Percentiles rank a stretch among this genome's conserved stretches.
Conservation (phyloP, 2,329 filamentous ascomycete genomes). For the Beauveria asiatica region DNA sequence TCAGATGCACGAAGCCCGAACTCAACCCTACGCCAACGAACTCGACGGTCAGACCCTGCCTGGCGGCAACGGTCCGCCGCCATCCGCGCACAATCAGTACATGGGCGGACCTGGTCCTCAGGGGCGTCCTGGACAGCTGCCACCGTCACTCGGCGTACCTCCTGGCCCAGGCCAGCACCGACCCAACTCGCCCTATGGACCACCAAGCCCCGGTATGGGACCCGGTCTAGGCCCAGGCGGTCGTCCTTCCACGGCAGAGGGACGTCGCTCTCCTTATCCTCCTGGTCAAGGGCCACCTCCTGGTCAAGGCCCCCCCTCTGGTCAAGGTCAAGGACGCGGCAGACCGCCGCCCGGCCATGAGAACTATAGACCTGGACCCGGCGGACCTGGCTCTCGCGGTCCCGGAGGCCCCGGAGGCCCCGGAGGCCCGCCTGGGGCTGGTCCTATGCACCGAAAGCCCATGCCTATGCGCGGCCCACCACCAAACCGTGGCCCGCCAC, state of each 20-base stretch:
- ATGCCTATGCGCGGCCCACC: slow-evolving; percentile 12
- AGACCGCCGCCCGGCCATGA: slow-evolving; percentile 12
- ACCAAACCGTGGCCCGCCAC: slow-evolving; percentile 6
- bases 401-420: slow-evolving; percentile 11
- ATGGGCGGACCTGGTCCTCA: slow-evolving; percentile 30
- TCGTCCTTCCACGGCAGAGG: slow-evolving; percentile 24
- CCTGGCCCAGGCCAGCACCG: slow-evolving; percentile 28
- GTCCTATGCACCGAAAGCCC: slow-evolving; percentile 1
- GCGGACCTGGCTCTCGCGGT: slow-evolving; percentile 17
- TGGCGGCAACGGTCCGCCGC: background rate
- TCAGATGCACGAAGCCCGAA: slow-evolving; percentile 57
- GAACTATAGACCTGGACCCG: slow-evolving; percentile 15
- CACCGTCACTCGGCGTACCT: slow-evolving; percentile 32
- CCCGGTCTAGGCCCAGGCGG: slow-evolving; percentile 21
- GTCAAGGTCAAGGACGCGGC: slow-evolving; percentile 4
- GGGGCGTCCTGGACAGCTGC: slow-evolving; percentile 27
- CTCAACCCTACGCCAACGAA: slow-evolving; percentile 8
- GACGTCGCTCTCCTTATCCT: slow-evolving; percentile 23
- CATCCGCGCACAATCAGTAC: slow-evolving; percentile 18
- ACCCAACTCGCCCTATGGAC: slow-evolving; percentile 28
- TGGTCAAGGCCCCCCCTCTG: background rate
- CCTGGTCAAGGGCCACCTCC: background rate
- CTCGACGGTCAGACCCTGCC: slow-evolving; percentile 7
- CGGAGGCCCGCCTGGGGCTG: background rate
- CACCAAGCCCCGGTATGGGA: slow-evolving; percentile 23